Evolutionary conservation across 768 basidiomycete genomes (phyloP), one percentile per base, ranked within the genome.

Genomic region (Gloeopeniophorella convolvens): DNA sequence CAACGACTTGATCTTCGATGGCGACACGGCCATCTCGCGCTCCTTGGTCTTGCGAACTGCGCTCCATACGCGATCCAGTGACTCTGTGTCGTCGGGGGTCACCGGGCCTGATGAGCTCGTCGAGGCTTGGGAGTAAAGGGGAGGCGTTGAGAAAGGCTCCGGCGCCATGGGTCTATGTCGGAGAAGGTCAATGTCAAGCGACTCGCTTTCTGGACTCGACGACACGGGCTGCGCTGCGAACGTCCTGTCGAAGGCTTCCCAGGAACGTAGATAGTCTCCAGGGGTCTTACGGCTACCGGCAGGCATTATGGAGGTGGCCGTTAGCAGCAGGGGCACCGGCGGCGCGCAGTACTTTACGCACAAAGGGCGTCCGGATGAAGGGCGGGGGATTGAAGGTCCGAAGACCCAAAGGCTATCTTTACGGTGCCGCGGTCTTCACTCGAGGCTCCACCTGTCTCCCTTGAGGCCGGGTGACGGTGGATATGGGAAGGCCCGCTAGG

Each of bases 1-100:
- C 18, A 86, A 71, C 18, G 83, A 86, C 63, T 79, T 77, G 37
- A 86, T 80, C 64, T 87, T 87, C 26, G 80, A 75, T 44, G 78
- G 78, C 59, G 80, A 75, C 57, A 79, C 79, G 35, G 80, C 82
- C 73, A 86, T 81, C 58, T 75, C 75, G 55, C 70, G 73, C 42
- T 78, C 79, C 65, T 86, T 87, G 65, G 76, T 71, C 63, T 76
- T 74, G 37, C 83, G 75, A 45, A 87, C 74, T 47, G 75, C 72
- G 50, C 68, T 74, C 85, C 85, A 87, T n/a, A 87, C 65, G 18
- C 76, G 68, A 59, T 83, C 75, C 54, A 86, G 66, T 12, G 67
- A 67, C 9, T 55, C 59, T 40, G 54, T 57, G 26, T 68, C 65
- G 10, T 48, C 51, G 37, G 60, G 57, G 10, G 57, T 57, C 40